Conservation (phyloP, 805 yeast genomes). For the Kodamaea nitidulidarum region DNA sequence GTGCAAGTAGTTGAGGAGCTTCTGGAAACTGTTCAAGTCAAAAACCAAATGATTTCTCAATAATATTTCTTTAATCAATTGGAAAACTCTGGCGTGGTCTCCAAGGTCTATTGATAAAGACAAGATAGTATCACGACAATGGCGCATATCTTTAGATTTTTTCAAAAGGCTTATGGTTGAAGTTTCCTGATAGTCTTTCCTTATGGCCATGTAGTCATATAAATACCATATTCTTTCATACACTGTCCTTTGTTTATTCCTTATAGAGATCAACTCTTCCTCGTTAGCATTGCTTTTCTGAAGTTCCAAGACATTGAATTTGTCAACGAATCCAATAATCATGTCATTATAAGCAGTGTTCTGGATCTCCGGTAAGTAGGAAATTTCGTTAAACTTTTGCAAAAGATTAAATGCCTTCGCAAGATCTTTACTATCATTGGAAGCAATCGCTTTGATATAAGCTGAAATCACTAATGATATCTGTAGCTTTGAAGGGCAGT, state of each 20-base stretch:
- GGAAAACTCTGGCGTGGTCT: slow-evolving; percentile 32
- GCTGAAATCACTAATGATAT: slow-evolving; percentile 42
- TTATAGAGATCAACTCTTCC: neutral
- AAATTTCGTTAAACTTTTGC: slow-evolving; percentile 23
- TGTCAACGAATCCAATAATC: slow-evolving; percentile 22
- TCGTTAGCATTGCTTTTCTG: slow-evolving; percentile 1
- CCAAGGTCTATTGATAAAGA: slow-evolving; percentile 30
- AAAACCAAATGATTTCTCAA: slow-evolving; percentile 27
- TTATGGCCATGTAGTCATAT: slow-evolving; percentile 31
- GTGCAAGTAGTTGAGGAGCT: slow-evolving; percentile 26
- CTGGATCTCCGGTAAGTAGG: slow-evolving; percentile 35
- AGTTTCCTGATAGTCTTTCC: slow-evolving; percentile 30
- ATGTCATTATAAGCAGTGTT: slow-evolving; percentile 27
- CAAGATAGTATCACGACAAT: slow-evolving; percentile 29
- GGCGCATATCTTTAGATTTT: slow-evolving; percentile 7
- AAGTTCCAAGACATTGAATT: slow-evolving; percentile 17
- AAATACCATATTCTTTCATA: slow-evolving; percentile 26
- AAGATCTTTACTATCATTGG: slow-evolving; percentile 12
- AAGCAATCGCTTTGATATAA: slow-evolving; percentile 21
- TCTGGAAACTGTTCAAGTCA: slow-evolving; percentile 27
- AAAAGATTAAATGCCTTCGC: slow-evolving; percentile 23
- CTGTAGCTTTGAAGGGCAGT: slow-evolving; percentile 10
- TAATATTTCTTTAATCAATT: slow-evolving; percentile 33
- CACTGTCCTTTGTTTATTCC: slow-evolving; percentile 2
- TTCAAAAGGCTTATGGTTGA: slow-evolving; percentile 8